Percentiles rank a stretch among this genome's conserved stretches.
Conservation (phyloP, 257 asterid genomes). For the Gynochthodes officinalis region DNA sequence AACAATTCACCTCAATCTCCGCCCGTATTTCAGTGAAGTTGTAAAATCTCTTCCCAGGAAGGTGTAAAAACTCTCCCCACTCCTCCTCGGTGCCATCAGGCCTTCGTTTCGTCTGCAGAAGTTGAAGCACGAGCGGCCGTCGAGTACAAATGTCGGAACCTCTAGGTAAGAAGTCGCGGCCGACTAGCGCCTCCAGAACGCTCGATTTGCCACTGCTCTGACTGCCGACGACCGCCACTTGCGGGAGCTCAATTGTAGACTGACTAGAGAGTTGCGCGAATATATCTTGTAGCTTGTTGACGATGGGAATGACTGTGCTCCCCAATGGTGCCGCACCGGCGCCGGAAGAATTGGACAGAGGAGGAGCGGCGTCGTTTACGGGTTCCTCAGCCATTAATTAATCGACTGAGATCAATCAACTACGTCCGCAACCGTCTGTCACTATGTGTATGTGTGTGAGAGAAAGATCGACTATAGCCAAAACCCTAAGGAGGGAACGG, state of each 20-base stretch:
- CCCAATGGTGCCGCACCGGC: constrained; percentile 51
- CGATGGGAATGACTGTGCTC: constrained; percentile 72
- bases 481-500: constrained; percentile 16
- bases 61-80: constrained; percentile 94
- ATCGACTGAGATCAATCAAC: neutral
- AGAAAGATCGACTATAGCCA: neutral
- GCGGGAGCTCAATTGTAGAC: constrained; percentile 81
- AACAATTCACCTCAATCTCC: constrained; percentile 67
- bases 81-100: constrained; percentile 59
- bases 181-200: constrained; percentile 93
- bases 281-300: constrained; percentile 85
- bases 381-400: constrained; percentile 58
- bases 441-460: neutral
- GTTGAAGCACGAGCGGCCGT: constrained; percentile 88
- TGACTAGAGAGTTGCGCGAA: constrained; percentile 77
- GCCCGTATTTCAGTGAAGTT: constrained; percentile 71
- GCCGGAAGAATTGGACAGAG: constrained; percentile 25
- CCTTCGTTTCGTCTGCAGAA: constrained; percentile 51
- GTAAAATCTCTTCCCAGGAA: constrained; percentile 56
- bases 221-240: constrained; percentile 96
- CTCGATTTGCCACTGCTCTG: constrained; percentile 99
- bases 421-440: neutral
- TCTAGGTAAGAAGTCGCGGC: constrained; percentile 95
- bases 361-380: constrained; percentile 20
- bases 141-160: constrained; percentile 90